These are phyloP conservation scores for Selaginella moellendorffii DNA, from an alignment of 75 land plant species.

Conservation along the genomic window DNA sequence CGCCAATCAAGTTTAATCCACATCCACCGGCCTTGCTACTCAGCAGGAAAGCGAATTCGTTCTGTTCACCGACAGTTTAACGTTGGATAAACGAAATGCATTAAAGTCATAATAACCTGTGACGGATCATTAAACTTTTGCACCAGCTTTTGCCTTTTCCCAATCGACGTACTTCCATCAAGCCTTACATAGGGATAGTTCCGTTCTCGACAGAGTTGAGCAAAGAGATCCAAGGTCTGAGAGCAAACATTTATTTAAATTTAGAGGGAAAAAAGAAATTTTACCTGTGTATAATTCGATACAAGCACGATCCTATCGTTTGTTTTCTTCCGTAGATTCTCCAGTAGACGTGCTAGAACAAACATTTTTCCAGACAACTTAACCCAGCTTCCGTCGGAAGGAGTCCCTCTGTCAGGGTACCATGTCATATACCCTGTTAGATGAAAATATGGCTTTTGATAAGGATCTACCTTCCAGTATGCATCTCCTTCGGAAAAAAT, in stretches of 20 bases:
- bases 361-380: slow-evolving; percentile 94
- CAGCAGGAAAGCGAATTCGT: slow-evolving; percentile 88
- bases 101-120: slow-evolving; percentile 28
- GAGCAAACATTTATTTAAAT: slow-evolving; percentile 2
- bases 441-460: not conserved
- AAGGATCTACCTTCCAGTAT: slow-evolving; percentile 58
- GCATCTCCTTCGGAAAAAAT: slow-evolving; percentile 73
- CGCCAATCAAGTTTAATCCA: slow-evolving; percentile 95
- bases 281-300: slow-evolving; percentile 93
- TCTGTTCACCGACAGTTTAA: slow-evolving; percentile 25
- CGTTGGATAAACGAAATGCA: not conserved
- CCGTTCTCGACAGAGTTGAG: slow-evolving; percentile 92
- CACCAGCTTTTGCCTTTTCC: slow-evolving; percentile 89
- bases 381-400: slow-evolving; percentile 76
- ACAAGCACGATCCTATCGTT: slow-evolving; percentile 97
- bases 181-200: slow-evolving; percentile 88
- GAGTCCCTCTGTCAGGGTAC: slow-evolving; percentile 82
- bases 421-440: too few species aligned
- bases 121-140: slow-evolving; percentile 68
- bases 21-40: slow-evolving; percentile 99
- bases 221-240: slow-evolving; percentile 90
- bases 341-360: slow-evolving; percentile 80
- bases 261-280: not conserved
- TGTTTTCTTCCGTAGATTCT: slow-evolving; percentile 57
- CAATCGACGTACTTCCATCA: slow-evolving; percentile 82